These are phyloP conservation scores for Emmonsiellopsis sp. DNA, from an alignment of 2,329 filamentous ascomycete genomes.

Conservation along the genomic window DNA sequence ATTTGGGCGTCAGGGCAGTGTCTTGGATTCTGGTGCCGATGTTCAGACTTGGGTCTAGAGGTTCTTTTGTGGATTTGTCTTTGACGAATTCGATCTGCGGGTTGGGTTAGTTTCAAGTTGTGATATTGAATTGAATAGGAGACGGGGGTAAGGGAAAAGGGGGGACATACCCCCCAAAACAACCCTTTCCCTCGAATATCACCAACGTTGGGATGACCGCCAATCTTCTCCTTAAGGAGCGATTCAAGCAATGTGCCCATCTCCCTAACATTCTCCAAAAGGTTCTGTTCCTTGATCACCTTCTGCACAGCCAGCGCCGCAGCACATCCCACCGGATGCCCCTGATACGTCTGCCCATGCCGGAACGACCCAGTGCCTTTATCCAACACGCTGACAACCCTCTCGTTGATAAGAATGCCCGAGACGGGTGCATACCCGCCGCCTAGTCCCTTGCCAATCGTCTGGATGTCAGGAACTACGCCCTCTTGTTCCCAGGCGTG, in stretches of 20 bases:
- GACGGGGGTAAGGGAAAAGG: not conserved
- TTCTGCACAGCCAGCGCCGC: conserved; percentile 51
- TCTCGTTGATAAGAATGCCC: conserved; percentile 42
- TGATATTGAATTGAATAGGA: not conserved
- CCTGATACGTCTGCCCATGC: conserved; percentile 55
- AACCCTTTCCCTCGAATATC: conserved; percentile 50
- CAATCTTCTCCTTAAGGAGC: conserved; percentile 36
- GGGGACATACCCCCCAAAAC: conserved; percentile 48
- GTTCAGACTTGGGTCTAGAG: conserved; percentile 38
- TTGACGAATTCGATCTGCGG: conserved; percentile 47
- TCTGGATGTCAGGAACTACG: conserved; percentile 51
- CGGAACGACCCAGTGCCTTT: conserved; percentile 41
- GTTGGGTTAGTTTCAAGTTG: not conserved
- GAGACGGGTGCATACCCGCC: conserved; percentile 49
- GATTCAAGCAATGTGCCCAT: conserved; percentile 41
- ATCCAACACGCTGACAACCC: conserved; percentile 40
- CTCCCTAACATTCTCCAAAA: conserved; percentile 48
- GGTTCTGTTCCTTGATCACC: conserved; percentile 47
- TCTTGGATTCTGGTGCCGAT: conserved; percentile 44
- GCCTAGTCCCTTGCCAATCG: conserved; percentile 51
- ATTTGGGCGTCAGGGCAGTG: conserved; percentile 32
- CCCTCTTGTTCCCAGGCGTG: conserved; percentile 52
- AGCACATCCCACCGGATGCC: conserved; percentile 46
- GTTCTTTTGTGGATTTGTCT: conserved; percentile 44
- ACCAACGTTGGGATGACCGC: conserved; percentile 42